Conservation (phyloP, 495 filamentous ascomycete species). For the Trichoderma gamsii region DNA sequence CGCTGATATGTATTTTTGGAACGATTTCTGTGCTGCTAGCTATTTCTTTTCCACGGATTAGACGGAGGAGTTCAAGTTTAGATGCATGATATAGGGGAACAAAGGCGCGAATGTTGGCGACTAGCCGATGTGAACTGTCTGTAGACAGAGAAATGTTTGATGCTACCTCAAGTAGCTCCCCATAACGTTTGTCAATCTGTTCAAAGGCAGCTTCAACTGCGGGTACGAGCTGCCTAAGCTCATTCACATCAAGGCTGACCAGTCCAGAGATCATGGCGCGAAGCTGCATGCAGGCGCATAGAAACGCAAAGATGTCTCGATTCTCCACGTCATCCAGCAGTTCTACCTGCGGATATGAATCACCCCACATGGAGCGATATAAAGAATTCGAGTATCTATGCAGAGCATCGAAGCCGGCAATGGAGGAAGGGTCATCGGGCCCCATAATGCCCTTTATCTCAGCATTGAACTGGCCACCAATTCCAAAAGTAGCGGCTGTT, state of each 20-base stretch:
- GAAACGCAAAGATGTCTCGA: constrained; percentile 4
- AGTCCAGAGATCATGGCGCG: not conserved
- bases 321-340: constrained; percentile 7
- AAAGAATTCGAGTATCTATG: constrained; percentile 7
- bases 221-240: not conserved
- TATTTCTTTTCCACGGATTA: not conserved
- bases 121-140: not conserved
- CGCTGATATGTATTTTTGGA: not conserved
- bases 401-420: not conserved
- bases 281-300: constrained; percentile 5
- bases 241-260: not conserved
- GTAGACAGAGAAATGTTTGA: not conserved
- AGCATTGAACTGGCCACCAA: not conserved
- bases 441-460: not conserved
- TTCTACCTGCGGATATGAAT: not conserved
- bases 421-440: not conserved
- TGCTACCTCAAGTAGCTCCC: not conserved
- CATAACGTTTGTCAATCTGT: not conserved
- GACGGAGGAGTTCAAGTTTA: not conserved
- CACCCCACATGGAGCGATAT: constrained; percentile 9
- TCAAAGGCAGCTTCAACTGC: not conserved
- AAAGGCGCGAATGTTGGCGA: constrained; percentile 3
- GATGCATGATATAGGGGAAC: not conserved
- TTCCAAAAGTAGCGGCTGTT: not conserved
- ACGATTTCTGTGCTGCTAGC: not conserved